Percentiles rank a stretch among this genome's conserved stretches.
Evolutionary conservation across 2,329 filamentous ascomycete genomes (phyloP).

Genomic region (Cordyceps pruinosa): DNA sequence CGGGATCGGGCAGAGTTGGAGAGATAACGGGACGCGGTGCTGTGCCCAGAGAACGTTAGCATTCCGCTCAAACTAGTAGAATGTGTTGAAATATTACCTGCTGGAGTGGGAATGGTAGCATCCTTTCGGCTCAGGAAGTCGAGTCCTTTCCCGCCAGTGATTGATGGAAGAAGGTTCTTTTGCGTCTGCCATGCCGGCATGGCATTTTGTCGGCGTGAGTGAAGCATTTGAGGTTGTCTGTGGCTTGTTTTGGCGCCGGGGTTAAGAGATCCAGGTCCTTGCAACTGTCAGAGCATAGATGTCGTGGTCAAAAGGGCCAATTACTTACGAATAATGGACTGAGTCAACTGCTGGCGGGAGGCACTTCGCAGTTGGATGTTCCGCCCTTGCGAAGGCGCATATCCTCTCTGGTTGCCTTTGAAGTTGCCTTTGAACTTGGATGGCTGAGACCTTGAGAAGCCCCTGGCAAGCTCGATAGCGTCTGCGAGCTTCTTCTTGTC

Average conservation of each 20-base stretch:
- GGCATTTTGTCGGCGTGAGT: background rate
- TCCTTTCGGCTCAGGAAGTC: slow-evolving; percentile 8
- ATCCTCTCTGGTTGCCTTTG: background rate
- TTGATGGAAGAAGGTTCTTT: background rate
- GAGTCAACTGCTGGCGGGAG: background rate
- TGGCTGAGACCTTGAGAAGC: slow-evolving; percentile 9
- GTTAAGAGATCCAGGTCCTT: background rate
- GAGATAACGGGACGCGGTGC: background rate
- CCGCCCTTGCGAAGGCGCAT: background rate
- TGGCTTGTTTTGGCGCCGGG: background rate
- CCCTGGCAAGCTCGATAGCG: slow-evolving; percentile 9
- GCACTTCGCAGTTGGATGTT: background rate
- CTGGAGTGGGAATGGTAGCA: background rate
- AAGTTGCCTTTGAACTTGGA: background rate
- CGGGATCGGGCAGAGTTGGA: background rate
- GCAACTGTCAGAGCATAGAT: background rate
- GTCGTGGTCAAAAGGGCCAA: too few species aligned
- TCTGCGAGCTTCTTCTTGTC: slow-evolving; percentile 4
- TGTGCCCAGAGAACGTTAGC: background rate
- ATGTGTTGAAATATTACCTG: background rate
- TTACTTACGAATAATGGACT: background rate
- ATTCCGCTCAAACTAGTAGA: too few species aligned
- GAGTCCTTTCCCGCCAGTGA: slow-evolving; percentile 2
- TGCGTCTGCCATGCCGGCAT: background rate
- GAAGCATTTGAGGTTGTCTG: background rate